A percentile compares a stretch with the other conserved stretches of the same genome.
Evolutionary conservation across 208 protist species (phyloP).

Genomic region (Acanthamoeba pearcei): DNA sequence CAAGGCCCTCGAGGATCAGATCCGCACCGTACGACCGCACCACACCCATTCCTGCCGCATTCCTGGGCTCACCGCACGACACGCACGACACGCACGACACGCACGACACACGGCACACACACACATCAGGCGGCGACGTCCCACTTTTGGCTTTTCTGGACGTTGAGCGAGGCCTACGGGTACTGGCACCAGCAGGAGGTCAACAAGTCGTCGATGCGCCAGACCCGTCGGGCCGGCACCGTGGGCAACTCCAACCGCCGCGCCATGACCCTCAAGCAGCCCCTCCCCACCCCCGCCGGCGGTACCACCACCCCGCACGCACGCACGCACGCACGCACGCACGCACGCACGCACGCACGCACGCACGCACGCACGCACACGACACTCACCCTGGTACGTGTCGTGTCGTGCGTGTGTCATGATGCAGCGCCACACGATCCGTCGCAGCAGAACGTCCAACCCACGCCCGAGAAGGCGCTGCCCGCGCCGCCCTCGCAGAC

Average conservation of each 20-base stretch:
- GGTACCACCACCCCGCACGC: neutral
- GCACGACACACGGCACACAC: too few species aligned
- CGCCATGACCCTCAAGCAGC: neutral
- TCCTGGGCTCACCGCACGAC: neutral
- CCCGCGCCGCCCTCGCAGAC: neutral
- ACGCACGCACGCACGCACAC: neutral
- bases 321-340: too few species aligned
- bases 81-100: too few species aligned
- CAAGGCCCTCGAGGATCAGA: slow-evolving; percentile 32
- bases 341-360: too few species aligned
- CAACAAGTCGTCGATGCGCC: slow-evolving; percentile 34
- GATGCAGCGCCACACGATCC: neutral
- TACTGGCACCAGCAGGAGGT: slow-evolving; percentile 56
- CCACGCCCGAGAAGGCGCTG: neutral
- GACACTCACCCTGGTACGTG: too few species aligned
- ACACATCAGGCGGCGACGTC: slow-evolving; percentile 5
- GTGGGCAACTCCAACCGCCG: neutral
- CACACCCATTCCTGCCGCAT: neutral
- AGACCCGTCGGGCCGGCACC: neutral
- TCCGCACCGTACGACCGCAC: neutral
- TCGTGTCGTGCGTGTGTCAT: too few species aligned
- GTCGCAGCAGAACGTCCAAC: neutral
- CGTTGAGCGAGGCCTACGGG: slow-evolving; percentile 41
- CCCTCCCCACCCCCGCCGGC: neutral
- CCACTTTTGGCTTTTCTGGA: slow-evolving; percentile 64